Conservation (phyloP, 257 asterid genomes). For the Penstemon davidsonii region DNA sequence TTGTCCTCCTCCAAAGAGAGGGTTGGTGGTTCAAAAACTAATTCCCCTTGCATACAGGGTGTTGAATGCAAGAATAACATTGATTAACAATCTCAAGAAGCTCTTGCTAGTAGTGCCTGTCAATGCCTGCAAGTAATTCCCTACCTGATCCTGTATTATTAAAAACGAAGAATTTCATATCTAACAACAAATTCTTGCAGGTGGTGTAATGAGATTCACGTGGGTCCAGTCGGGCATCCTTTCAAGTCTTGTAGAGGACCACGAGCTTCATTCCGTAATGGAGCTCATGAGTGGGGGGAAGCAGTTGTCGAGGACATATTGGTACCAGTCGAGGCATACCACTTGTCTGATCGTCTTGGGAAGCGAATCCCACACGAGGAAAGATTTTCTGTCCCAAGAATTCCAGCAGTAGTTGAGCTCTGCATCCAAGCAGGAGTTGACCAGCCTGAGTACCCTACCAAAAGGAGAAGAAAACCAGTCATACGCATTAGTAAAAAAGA, state of each 20-base stretch:
- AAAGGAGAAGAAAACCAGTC: constrained; percentile 89
- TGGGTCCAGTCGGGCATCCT: constrained; percentile 83
- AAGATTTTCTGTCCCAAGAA: constrained; percentile 78
- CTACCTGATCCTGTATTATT: constrained; percentile 25
- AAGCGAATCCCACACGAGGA: constrained; percentile 76
- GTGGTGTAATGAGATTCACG: constrained; percentile 93
- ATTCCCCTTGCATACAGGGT: constrained; percentile 78
- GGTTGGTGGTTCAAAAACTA: constrained; percentile 69
- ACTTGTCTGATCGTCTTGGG: constrained; percentile 82
- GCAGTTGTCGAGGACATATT: constrained; percentile 75
- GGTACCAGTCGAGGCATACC: constrained; percentile 71
- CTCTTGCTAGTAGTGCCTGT: constrained; percentile 86
- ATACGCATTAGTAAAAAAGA: constrained; percentile 81
- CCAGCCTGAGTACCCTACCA: constrained; percentile 76
- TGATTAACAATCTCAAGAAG: constrained; percentile 84
- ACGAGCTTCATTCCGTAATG: constrained; percentile 61
- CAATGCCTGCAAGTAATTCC: constrained; percentile 81
- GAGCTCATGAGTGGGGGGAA: constrained; percentile 80
- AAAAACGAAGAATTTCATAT: constrained; percentile 9
- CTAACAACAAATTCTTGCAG: constrained; percentile 41
- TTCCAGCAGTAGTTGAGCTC: constrained; percentile 91
- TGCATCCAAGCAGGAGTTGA: constrained; percentile 97
- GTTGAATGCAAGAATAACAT: constrained; percentile 61
- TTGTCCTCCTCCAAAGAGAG: constrained; percentile 79
- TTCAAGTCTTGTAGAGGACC: constrained; percentile 89